phyloP scores from a whole-genome alignment of 2,329 filamentous ascomycete species.

The Colletotrichum abscissum region DNA sequence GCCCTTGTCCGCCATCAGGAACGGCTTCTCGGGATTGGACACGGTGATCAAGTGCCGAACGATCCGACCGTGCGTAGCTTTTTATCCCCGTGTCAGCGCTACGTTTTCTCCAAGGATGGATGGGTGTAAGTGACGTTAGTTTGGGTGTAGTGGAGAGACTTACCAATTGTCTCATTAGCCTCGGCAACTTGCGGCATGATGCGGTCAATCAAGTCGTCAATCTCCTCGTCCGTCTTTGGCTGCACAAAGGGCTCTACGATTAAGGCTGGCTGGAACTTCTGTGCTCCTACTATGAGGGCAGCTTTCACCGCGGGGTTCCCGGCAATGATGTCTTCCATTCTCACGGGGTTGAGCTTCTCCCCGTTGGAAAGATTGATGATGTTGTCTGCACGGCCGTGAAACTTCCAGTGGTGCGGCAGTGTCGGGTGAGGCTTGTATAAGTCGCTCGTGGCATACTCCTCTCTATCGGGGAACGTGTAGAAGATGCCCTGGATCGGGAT shows the following conservation, averaged over 20 bases:
- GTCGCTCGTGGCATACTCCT: constrained; percentile 55
- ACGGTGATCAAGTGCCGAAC: constrained; percentile 51
- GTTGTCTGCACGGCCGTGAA: constrained; percentile 50
- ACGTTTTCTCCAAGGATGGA: background rate
- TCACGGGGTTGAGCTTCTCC: constrained; percentile 60
- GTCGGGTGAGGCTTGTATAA: constrained; percentile 52
- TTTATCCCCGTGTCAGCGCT: constrained; percentile 24
- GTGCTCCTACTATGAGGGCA: constrained; percentile 57
- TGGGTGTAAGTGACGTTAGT: background rate
- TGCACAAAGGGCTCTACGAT: constrained; percentile 55
- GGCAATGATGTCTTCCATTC: constrained; percentile 53
- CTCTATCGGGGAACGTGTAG: constrained; percentile 49
- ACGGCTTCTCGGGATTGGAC: constrained; percentile 53
- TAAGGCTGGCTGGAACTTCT: constrained; percentile 58
- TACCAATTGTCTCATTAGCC: constrained; percentile 48
- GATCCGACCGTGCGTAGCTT: constrained; percentile 56
- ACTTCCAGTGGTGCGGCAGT: constrained; percentile 48
- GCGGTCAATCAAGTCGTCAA: constrained; percentile 49
- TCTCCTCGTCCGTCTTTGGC: constrained; percentile 41
- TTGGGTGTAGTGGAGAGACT: background rate
- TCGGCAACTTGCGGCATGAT: constrained; percentile 56
- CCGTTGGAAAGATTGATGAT: constrained; percentile 61
- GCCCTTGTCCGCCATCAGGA: constrained; percentile 57
- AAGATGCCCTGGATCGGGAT: constrained; percentile 53
- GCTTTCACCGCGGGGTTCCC: constrained; percentile 52